Percentiles rank a stretch among this genome's conserved stretches.
phyloP scores from a whole-genome alignment of 2,329 filamentous ascomycete species.

The Aspergillus brasiliensis region DNA sequence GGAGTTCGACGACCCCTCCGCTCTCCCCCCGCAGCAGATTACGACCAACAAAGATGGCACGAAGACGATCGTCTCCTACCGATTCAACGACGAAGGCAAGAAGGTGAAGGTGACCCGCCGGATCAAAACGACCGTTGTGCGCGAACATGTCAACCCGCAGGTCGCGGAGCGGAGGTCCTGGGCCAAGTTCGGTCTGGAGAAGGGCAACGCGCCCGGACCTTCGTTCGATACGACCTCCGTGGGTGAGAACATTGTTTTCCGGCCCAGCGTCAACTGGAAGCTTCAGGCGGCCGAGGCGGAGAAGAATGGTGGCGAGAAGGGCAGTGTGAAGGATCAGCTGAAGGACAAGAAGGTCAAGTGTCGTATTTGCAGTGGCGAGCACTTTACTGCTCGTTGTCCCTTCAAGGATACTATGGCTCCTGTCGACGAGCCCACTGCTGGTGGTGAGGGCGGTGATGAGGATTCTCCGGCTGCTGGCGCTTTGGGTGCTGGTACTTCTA shows the following conservation, averaged over 20 bases:
- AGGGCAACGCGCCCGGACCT: conserved; percentile 80
- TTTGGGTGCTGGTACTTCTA: conserved; percentile 69
- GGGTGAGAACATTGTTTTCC: conserved; percentile 98
- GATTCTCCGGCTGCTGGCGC: conserved; percentile 54
- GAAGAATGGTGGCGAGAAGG: conserved; percentile 56
- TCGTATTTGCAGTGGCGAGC: conserved; percentile 96
- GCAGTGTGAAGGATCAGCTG: conserved; percentile 67
- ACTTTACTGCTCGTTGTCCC: conserved; percentile 98
- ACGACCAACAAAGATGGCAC: conserved; percentile 98
- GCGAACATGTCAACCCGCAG: conserved; percentile 92
- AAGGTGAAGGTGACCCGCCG: conserved; percentile 97
- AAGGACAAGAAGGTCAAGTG: conserved; percentile 99
- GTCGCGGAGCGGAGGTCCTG: conserved; percentile 93
- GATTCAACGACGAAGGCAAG: conserved; percentile 88
- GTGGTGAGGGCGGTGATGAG: conserved; percentile 48
- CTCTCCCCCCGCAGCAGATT: conserved; percentile 82
- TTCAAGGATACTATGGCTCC: conserved; percentile 99
- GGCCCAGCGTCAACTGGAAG: conserved; percentile 91
- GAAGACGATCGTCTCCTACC: conserved; percentile 90
- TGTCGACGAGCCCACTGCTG: conserved; percentile 46
- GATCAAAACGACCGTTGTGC: conserved; percentile 87
- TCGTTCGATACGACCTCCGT: conserved; percentile 87
- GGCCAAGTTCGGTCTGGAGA: conserved; percentile 89
- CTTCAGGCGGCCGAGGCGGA: conserved; percentile 75
- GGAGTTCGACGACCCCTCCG: conserved; percentile 80